phyloP scores from a whole-genome alignment of 306 rosid genomes.

The Gynostemma pentaphyllum region DNA sequence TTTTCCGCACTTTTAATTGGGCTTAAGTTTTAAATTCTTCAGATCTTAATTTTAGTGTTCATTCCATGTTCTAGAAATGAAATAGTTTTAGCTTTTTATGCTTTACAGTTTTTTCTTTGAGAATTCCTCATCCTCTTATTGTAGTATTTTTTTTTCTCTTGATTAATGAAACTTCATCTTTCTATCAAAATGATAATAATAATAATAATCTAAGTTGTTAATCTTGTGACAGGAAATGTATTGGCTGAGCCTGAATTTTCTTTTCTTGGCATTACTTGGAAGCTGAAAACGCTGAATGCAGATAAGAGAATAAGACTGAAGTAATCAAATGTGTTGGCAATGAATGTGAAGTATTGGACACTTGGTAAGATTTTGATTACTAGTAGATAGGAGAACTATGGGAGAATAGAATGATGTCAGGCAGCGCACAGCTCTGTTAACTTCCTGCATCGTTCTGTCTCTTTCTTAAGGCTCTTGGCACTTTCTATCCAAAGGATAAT shows the following conservation, averaged over 20 bases:
- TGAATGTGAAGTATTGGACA: not conserved
- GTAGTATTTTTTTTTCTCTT: too few species aligned
- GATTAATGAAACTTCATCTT: too few species aligned
- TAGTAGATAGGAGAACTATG: not conserved
- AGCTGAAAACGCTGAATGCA: not conserved
- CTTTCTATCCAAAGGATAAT: not conserved
- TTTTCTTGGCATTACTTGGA: not conserved
- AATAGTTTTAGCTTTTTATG: too few species aligned
- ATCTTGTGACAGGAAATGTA: not conserved
- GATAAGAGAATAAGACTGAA: not conserved
- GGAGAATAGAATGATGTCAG: not conserved
- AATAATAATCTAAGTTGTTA: not conserved
- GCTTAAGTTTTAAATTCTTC: too few species aligned
- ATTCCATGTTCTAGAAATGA: too few species aligned
- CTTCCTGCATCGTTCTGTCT: slow-evolving; percentile 1
- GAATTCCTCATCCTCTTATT: too few species aligned
- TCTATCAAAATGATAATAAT: too few species aligned
- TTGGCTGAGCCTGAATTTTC: not conserved
- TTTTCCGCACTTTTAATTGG: too few species aligned
- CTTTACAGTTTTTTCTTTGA: too few species aligned
- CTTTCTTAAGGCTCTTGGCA: not conserved
- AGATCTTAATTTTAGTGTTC: too few species aligned
- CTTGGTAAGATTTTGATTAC: not conserved
- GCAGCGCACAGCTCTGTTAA: not conserved
- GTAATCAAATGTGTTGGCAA: not conserved